Conservation (phyloP, 768 basidiomycete genomes). For the Saitozyma sp. region DNA sequence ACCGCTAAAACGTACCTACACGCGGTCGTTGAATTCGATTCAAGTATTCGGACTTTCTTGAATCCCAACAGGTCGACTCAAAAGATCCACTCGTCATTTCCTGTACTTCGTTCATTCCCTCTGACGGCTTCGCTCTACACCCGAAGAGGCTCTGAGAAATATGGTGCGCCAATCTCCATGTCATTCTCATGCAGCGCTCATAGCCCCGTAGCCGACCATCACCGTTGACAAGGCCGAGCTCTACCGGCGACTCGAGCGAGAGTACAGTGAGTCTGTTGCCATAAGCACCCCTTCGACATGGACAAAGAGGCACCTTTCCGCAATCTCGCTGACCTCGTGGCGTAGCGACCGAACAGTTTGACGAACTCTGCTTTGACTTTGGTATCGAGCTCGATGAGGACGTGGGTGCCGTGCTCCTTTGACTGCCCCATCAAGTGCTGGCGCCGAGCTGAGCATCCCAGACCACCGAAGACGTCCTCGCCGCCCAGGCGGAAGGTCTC, state of each 20-base stretch:
- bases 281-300: neutral
- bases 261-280: slow-evolving; percentile 70
- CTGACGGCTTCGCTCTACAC: no score
- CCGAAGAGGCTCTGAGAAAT: no score
- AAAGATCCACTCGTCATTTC: no score
- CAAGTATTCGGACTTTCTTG: no score
- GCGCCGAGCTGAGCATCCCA: slow-evolving; percentile 44
- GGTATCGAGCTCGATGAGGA: slow-evolving; percentile 98
- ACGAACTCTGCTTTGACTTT: slow-evolving; percentile 93
- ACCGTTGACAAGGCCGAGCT: slow-evolving; percentile 94
- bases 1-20: no score
- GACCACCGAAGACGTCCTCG: slow-evolving; percentile 87
- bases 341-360: slow-evolving; percentile 88
- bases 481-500: slow-evolving; percentile 75
- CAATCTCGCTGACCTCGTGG: slow-evolving; percentile 14
- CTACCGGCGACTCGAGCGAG: slow-evolving; percentile 76
- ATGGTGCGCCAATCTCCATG: no score
- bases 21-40: no score
- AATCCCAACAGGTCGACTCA: no score
- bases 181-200: neutral
- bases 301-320: neutral
- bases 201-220: slow-evolving; percentile 73
- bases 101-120: no score
- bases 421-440: neutral
- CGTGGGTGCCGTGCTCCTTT: slow-evolving; percentile 59